Evolutionary conservation across 2,329 filamentous ascomycete genomes (phyloP).

Genomic region (Emmonsiellopsis sp.): DNA sequence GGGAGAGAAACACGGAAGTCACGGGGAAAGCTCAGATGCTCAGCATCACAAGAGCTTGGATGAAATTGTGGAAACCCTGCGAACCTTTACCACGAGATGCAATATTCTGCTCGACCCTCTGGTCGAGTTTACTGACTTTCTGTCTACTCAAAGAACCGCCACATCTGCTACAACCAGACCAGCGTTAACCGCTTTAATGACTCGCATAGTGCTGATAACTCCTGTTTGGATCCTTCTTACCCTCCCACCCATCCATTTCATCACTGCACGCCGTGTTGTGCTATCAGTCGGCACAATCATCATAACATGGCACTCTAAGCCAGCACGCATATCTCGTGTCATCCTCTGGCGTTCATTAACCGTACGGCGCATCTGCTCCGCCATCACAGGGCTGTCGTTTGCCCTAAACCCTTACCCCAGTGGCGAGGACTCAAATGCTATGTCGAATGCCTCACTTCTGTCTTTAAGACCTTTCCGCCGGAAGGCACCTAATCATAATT

Average conservation of each 20-base stretch:
- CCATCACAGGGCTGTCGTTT: slow-evolving; percentile 63
- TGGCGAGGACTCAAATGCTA: slow-evolving; percentile 12
- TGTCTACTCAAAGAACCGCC: slow-evolving; percentile 81
- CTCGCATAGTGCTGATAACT: slow-evolving; percentile 78
- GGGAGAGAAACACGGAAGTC: slow-evolving; percentile 51
- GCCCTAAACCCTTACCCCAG: slow-evolving; percentile 1
- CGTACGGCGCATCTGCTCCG: slow-evolving; percentile 58
- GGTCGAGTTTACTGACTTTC: slow-evolving; percentile 79
- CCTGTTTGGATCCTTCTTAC: slow-evolving; percentile 81
- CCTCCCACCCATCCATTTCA: slow-evolving; percentile 69
- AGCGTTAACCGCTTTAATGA: slow-evolving; percentile 78
- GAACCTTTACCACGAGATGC: slow-evolving; percentile 81
- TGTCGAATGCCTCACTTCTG: slow-evolving; percentile 19
- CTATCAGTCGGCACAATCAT: slow-evolving; percentile 79
- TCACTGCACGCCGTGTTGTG: slow-evolving; percentile 76
- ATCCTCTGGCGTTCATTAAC: slow-evolving; percentile 82
- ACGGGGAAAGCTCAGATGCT: slow-evolving; percentile 49
- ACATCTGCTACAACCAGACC: slow-evolving; percentile 86
- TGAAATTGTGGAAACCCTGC: slow-evolving; percentile 90
- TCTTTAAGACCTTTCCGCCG: slow-evolving; percentile 26
- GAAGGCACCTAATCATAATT: slow-evolving; percentile 32
- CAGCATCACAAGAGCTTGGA: slow-evolving; percentile 90
- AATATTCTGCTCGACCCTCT: slow-evolving; percentile 88
- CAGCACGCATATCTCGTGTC: slow-evolving; percentile 72
- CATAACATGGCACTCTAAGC: slow-evolving; percentile 84